Evolutionary conservation across 148 eudicot genomes (phyloP), one percentile per base, ranked within the genome.

Genomic region (Limonium bicolor): DNA sequence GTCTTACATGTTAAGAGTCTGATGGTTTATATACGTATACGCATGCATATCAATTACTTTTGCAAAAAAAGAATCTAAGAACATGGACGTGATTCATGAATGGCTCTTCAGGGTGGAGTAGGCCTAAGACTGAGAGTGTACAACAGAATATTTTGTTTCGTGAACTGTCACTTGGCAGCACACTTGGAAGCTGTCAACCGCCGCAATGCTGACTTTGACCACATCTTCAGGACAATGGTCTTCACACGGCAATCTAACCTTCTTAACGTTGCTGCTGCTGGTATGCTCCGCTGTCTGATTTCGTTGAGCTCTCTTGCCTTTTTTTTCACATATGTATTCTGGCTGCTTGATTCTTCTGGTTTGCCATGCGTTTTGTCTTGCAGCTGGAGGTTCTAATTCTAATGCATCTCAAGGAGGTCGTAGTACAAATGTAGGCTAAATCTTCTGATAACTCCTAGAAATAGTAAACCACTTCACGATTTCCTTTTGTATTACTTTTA

Each of bases 171-270:
- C 72, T 63, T 87, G 38, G 96, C 96, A 41, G 96, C 96, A 36
- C 96, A 87, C 67, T 61, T 87, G 69, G 96, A 87, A 62, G 96
- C 94, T 60, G 94, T 87, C 9, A 82, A 73, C 47, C 70, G 87
- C 18, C 69, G 94, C 9, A 87, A 87, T 55, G 93, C 96, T 42
- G 96, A 87, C 51, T 87, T 87, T 58, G 82, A 76, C 41, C 96
- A 87, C 45, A 79, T 87, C 39, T 82, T 32, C 55, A 66, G 85
- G 27, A 63, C 78, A 12, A 82, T 87, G 88, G 72, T 79, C 45
- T 87, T 76, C 65, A 66, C 74, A 27, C 70, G 88, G 41, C 82
- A 84, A 36, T 71, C 86, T 50, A 62, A 74, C 68, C 60, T 73
- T 39, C 67, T 67, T n/a, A 78, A 78, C 45, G 77, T 78, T n/a